A percentile compares a stretch with the other conserved stretches of the same genome.
These are phyloP conservation scores for Cicer pinnatifidum DNA, from an alignment of 306 rosid species.

Conservation along the genomic window DNA sequence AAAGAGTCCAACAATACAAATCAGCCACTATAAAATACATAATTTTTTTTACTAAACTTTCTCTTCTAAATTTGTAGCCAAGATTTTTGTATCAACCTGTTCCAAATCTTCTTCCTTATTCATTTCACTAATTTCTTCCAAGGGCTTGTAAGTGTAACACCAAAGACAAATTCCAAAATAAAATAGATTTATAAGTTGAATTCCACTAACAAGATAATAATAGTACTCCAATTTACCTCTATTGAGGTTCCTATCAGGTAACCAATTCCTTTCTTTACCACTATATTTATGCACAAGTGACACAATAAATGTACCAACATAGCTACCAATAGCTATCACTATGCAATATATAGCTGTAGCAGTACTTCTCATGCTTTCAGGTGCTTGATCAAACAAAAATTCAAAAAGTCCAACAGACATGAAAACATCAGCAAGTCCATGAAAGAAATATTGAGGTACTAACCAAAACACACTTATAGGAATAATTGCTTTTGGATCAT, in stretches of 20 bases:
- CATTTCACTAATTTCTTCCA: conserved; percentile 53
- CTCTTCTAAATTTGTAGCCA: conserved; percentile 18
- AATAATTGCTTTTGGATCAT: conserved; percentile 56
- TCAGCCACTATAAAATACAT: background rate
- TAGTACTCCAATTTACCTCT: conserved; percentile 68
- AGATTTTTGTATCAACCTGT: conserved; percentile 22
- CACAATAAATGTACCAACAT: conserved; percentile 62
- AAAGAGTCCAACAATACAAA: conserved; percentile 1
- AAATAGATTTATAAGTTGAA: conserved; percentile 61
- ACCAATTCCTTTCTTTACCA: conserved; percentile 61
- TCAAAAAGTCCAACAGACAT: conserved; percentile 75
- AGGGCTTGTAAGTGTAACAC: conserved; percentile 61
- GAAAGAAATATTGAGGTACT: conserved; percentile 67
- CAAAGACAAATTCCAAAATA: conserved; percentile 64
- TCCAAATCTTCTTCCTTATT: conserved; percentile 46
- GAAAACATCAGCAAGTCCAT: conserved; percentile 73
- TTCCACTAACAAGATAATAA: conserved; percentile 65
- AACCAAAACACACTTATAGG: conserved; percentile 78
- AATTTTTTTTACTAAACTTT: background rate
- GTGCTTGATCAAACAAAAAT: conserved; percentile 77
- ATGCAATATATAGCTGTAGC: conserved; percentile 69
- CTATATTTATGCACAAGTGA: conserved; percentile 58
- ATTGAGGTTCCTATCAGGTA: conserved; percentile 74
- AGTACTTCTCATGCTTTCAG: conserved; percentile 76
- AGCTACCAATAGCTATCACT: conserved; percentile 60